Conservation (phyloP, 805 yeast species). For the Hanseniaspora taiwanica region DNA sequence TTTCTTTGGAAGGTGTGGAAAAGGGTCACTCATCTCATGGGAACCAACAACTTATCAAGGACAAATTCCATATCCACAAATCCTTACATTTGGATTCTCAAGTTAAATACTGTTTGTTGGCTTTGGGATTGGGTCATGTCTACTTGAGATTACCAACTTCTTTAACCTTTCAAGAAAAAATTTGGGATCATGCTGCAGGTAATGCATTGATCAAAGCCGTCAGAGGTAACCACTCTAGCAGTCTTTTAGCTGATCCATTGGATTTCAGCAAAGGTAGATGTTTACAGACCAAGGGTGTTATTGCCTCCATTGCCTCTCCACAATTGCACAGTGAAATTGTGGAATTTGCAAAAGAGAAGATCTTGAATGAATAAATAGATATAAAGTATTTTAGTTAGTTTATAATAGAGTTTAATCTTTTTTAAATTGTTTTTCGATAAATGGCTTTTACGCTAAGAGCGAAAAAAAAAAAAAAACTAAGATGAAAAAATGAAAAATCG, state of each 20-base stretch:
- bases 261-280: conserved; percentile 82
- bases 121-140: conserved; percentile 85
- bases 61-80: conserved; percentile 43
- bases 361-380: not conserved
- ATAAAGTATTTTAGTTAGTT: too few relatives aligned
- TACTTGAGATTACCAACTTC: conserved; percentile 79
- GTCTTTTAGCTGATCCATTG: conserved; percentile 52
- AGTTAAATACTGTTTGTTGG: conserved; percentile 85
- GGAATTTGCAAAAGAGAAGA: conserved; percentile 1
- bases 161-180: conserved; percentile 72
- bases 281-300: conserved; percentile 75
- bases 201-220: conserved; percentile 74
- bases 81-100: conserved; percentile 85
- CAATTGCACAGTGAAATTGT: conserved; percentile 17
- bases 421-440: too few relatives aligned
- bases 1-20: conserved; percentile 72
- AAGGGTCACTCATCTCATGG: conserved; percentile 89
- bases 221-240: conserved; percentile 82
- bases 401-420: too few relatives aligned
- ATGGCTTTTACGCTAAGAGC: too few relatives aligned
- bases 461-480: too few relatives aligned
- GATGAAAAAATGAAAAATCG: too few relatives aligned
- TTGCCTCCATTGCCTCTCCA: conserved; percentile 47
- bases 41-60: conserved; percentile 66
- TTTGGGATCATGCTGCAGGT: conserved; percentile 99